Evolutionary conservation across 1,284 basidiomycete genomes (phyloP), one percentile per base, ranked within the genome.

Genomic region (Ceratobasidium papillatum): DNA sequence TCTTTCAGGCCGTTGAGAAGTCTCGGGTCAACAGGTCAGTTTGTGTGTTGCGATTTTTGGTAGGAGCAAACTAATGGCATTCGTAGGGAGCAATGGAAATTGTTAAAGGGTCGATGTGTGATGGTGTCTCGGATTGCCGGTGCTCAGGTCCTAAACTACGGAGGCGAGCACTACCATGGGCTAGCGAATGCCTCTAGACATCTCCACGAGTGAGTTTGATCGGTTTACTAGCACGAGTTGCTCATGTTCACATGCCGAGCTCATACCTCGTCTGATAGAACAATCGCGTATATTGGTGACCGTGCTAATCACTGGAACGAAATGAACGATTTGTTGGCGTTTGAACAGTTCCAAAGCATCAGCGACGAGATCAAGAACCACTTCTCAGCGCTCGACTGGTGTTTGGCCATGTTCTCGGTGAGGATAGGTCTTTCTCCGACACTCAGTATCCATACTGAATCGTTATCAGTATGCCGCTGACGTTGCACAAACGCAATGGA

Each of bases 11-110:
- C 3, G 30, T 65, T 4, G 63, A 52, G 30, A 52, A 52, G 30
- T 51, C 63, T 8, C 25, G 47, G 27, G 63, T 65, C 19, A 65
- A 65, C 49, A 65, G 38, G 63, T 52, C n/a, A 65, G 63, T 38
- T 49, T 3, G 2, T 12, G 14, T 14, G 3, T 30, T 2, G 25
- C 22, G 1, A 5, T 14, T 38, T 3, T n/a, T 43, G 25, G 4
- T 11, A 19, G n/a, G n/a, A n/a, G n/a, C n/a, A 62, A 17, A 12
- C 19, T 32, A 32, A 27, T 19, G 19, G 43, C 27, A 47, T 62
- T 11, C 22, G 19, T 19, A 65, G 63, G 45, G 63, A 51, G 22
- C 63, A 65, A 36, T 65, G 63, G 63, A 34, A 52, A 27, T 22
- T 65, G 30, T 27, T 65, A 3, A 45, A 38, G 38, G 63, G 63